Conservation (phyloP, 805 yeast species). For the Ogataea methanolica region DNA sequence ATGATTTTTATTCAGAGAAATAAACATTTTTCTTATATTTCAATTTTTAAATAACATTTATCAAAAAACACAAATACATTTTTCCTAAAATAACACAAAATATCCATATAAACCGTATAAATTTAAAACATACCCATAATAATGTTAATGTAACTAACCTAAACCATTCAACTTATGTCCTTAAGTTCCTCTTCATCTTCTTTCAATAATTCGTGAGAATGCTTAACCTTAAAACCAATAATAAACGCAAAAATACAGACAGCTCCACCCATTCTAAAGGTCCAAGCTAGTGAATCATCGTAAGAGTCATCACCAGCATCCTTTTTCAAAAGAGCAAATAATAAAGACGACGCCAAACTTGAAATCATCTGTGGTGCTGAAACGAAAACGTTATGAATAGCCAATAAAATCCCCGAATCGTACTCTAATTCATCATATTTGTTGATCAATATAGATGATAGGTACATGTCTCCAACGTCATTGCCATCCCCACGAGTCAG, state of each 20-base stretch:
- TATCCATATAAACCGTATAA: neutral
- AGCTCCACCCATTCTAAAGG: slow-evolving; percentile 51
- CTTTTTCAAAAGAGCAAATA: slow-evolving; percentile 36
- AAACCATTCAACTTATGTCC: neutral
- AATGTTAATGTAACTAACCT: neutral
- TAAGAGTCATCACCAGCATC: slow-evolving; percentile 21
- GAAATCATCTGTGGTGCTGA: slow-evolving; percentile 54
- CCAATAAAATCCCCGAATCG: slow-evolving; percentile 53
- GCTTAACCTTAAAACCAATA: slow-evolving; percentile 39
- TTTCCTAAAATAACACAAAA: neutral
- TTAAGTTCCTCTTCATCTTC: slow-evolving; percentile 27
- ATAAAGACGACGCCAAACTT: slow-evolving; percentile 42
- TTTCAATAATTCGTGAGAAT: slow-evolving; percentile 31
- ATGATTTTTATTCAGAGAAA: no score
- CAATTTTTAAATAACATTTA: no score
- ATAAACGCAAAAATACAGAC: slow-evolving; percentile 43
- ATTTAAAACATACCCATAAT: neutral
- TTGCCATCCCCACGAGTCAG: neutral
- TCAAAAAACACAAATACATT: no score
- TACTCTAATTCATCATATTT: slow-evolving; percentile 40
- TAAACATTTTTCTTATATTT: no score
- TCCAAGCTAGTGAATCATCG: slow-evolving; percentile 50
- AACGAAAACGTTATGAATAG: slow-evolving; percentile 54
- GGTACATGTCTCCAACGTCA: slow-evolving; percentile 13
- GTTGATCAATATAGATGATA: slow-evolving; percentile 17